phyloP scores from a whole-genome alignment of 345 rosid genomes.

The Cochlearia excelsa region DNA sequence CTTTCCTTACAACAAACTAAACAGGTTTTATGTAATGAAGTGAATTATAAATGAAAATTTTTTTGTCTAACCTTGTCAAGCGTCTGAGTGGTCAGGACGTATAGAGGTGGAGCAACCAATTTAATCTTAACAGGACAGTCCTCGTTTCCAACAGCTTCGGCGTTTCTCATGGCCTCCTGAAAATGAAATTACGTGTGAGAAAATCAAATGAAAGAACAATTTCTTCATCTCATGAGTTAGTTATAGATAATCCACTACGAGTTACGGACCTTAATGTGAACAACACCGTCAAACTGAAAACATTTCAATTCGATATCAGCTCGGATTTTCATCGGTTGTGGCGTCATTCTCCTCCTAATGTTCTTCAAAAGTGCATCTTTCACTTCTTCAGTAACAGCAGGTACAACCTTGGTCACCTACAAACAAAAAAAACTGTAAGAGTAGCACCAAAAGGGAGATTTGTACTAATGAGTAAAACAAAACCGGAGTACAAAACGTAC shows the following conservation, averaged over 20 bases:
- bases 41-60: too few relatives aligned
- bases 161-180: conserved; percentile 94
- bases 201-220: background rate
- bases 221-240: background rate
- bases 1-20: background rate
- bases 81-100: conserved; percentile 95
- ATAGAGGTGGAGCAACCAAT: conserved; percentile 93
- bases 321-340: conserved; percentile 87
- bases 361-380: conserved; percentile 81
- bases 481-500: conserved; percentile 37
- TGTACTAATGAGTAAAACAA: background rate
- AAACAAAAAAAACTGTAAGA: conserved; percentile 14
- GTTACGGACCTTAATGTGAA: conserved; percentile 78
- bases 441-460: conserved; percentile 10
- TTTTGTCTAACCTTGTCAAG: conserved; percentile 75
- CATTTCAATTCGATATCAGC: conserved; percentile 98
- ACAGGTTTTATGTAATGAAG: too few relatives aligned
- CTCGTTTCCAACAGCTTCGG: conserved; percentile 88
- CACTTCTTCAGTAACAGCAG: conserved; percentile 83
- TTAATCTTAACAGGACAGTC: conserved; percentile 97
- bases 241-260: background rate
- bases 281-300: conserved; percentile 96
- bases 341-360: conserved; percentile 95
- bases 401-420: conserved; percentile 75
- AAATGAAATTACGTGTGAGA: conserved; percentile 23